These are phyloP conservation scores for Aspergillus affinis DNA, from an alignment of 495 filamentous ascomycete genomes.

Conservation along the genomic window DNA sequence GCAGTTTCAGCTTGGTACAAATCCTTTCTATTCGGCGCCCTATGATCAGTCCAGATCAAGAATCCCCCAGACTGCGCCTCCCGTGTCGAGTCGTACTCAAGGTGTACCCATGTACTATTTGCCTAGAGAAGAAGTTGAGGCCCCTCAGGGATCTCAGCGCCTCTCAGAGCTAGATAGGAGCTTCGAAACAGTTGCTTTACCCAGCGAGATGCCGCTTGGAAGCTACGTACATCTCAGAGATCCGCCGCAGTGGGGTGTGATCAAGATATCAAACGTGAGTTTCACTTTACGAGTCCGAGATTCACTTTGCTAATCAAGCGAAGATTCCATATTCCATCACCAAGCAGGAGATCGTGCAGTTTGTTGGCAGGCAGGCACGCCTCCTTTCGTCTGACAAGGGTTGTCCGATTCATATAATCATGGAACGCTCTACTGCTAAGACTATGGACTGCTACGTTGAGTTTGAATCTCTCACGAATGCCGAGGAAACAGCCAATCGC, in stretches of 20 bases:
- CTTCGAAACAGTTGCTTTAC: constrained; percentile 12
- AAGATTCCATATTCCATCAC: constrained; percentile 70
- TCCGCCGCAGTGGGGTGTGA: constrained; percentile 38
- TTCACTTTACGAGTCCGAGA: constrained; percentile 3
- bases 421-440: constrained; percentile 77
- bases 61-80: neutral
- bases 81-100: neutral
- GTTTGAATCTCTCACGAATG: constrained; percentile 55
- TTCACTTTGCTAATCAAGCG: constrained; percentile 9
- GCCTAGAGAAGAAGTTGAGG: neutral
- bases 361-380: constrained; percentile 65
- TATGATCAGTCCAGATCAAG: neutral
- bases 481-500: constrained; percentile 39
- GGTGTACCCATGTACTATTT: no score
- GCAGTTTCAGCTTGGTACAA: neutral
- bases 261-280: constrained; percentile 50
- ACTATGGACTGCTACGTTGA: constrained; percentile 77
- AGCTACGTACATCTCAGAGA: constrained; percentile 16
- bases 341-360: constrained; percentile 65
- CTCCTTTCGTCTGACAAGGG: constrained; percentile 53
- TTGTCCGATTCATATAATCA: constrained; percentile 75
- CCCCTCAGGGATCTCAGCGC: neutral
- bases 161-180: constrained; percentile 6
- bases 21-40: neutral
- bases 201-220: constrained; percentile 28